These are phyloP conservation scores for Trichophyton benhamiae DNA, from an alignment of 2,329 filamentous ascomycete species.

Conservation along the genomic window DNA sequence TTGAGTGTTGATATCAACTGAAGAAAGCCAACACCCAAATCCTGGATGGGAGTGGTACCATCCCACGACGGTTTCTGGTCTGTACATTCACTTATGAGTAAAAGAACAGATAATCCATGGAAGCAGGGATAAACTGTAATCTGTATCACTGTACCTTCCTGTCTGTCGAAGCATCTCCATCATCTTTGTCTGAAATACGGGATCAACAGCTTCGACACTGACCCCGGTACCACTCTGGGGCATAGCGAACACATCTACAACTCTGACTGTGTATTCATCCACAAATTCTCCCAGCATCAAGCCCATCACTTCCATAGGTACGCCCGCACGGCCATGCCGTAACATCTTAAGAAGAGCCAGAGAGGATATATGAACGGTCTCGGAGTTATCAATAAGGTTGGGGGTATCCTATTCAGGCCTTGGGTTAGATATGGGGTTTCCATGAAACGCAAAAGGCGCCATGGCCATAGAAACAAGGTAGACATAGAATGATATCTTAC, in stretches of 20 bases:
- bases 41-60: slow-evolving; percentile 99
- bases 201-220: slow-evolving; percentile 94
- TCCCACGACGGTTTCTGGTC: slow-evolving; percentile 91
- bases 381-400: slow-evolving; percentile 93
- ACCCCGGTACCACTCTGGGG: slow-evolving; percentile 96
- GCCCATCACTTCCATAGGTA: slow-evolving; percentile 99
- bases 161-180: slow-evolving; percentile 99
- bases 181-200: slow-evolving; percentile 99
- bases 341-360: slow-evolving; percentile 97
- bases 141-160: slow-evolving; percentile 53
- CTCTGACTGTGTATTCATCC: slow-evolving; percentile 95
- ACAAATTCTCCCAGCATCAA: slow-evolving; percentile 98
- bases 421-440: neutral
- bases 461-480: neutral
- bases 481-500: slow-evolving; percentile 21
- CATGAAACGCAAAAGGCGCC: neutral
- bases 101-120: neutral
- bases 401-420: slow-evolving; percentile 57
- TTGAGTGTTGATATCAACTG: slow-evolving; percentile 98
- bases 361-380: slow-evolving; percentile 98
- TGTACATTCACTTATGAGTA: slow-evolving; percentile 27
- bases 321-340: slow-evolving; percentile 88
- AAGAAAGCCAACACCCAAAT: slow-evolving; percentile 98
- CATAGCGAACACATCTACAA: slow-evolving; percentile 99
- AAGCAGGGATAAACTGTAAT: neutral